A percentile compares a stretch with the other conserved stretches of the same genome.
Evolutionary conservation across 2,329 filamentous ascomycete species (phyloP).

Genomic region (Monosporascus sp.): DNA sequence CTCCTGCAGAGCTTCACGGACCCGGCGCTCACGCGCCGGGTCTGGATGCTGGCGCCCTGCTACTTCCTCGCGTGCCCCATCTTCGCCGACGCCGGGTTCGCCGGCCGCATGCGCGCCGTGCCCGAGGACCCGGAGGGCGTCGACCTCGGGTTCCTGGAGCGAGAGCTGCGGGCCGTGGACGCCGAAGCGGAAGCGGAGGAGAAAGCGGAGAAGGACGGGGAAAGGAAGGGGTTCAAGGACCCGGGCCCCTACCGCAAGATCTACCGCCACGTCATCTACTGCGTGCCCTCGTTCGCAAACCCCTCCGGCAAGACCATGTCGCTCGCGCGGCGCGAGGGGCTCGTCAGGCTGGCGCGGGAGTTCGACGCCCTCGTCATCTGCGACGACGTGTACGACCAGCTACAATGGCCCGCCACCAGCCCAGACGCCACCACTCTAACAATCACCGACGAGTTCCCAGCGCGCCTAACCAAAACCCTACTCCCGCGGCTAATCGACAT

Average conservation of each 20-base stretch:
- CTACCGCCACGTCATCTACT: slow-evolving; percentile 84
- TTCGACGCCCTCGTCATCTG: slow-evolving; percentile 78
- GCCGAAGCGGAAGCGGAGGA: not conserved
- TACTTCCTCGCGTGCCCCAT: slow-evolving; percentile 85
- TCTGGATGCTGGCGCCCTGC: slow-evolving; percentile 78
- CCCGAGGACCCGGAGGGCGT: slow-evolving; percentile 76
- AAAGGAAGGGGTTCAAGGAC: slow-evolving; percentile 46
- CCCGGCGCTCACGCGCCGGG: slow-evolving; percentile 63
- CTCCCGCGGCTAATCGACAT: slow-evolving; percentile 76
- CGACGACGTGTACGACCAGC: slow-evolving; percentile 92
- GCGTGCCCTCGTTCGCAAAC: slow-evolving; percentile 83
- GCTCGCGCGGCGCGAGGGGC: slow-evolving; percentile 55
- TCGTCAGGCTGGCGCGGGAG: slow-evolving; percentile 72
- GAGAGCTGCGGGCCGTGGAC: slow-evolving; percentile 9
- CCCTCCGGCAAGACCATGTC: slow-evolving; percentile 82
- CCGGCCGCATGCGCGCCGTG: slow-evolving; percentile 59
- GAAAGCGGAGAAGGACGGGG: not conserved
- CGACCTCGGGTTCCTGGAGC: slow-evolving; percentile 44
- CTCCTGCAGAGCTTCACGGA: slow-evolving; percentile 78
- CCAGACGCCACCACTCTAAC: not conserved
- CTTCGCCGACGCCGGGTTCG: slow-evolving; percentile 75
- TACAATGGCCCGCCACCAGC: slow-evolving; percentile 62
- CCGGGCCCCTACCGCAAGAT: slow-evolving; percentile 61
- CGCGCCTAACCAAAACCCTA: slow-evolving; percentile 35
- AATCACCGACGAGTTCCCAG: slow-evolving; percentile 1